phyloP scores from a whole-genome alignment of 2,329 filamentous ascomycete genomes.

The Lachnellula subtilissima region DNA sequence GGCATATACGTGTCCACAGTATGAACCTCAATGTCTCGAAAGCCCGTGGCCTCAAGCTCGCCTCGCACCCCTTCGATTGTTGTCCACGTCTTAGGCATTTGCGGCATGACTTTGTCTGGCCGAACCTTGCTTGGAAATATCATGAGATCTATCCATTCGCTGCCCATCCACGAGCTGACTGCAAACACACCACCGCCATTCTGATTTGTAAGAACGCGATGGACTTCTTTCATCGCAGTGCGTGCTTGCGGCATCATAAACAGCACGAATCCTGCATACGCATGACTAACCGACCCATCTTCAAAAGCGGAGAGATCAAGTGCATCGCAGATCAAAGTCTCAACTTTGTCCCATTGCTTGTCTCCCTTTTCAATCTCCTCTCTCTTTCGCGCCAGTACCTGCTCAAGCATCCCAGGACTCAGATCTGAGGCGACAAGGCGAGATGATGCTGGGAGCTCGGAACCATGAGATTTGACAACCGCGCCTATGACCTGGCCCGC shows the following conservation, averaged over 20 bases:
- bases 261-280: neutral
- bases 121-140: neutral
- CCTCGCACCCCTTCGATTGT: conserved; percentile 1
- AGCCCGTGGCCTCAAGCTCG: conserved; percentile 4
- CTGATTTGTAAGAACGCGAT: neutral
- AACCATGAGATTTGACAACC: neutral
- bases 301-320: neutral
- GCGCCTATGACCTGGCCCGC: neutral
- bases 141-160: conserved; percentile 3
- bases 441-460: neutral
- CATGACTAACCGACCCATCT: conserved; percentile 1
- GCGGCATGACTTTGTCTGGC: neutral
- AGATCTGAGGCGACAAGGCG: conserved; percentile 1
- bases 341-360: neutral
- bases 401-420: conserved; percentile 2
- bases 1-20: conserved; percentile 5
- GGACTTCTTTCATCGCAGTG: neutral
- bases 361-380: neutral
- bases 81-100: conserved; percentile 1
- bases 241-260: neutral
- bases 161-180: conserved; percentile 2
- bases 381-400: neutral
- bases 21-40: conserved; percentile 2
- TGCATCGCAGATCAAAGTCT: neutral
- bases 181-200: neutral